Evolutionary conservation across 257 asterid genomes (phyloP), one percentile per base, ranked within the genome.

Genomic region (Nicotiana undulata): DNA sequence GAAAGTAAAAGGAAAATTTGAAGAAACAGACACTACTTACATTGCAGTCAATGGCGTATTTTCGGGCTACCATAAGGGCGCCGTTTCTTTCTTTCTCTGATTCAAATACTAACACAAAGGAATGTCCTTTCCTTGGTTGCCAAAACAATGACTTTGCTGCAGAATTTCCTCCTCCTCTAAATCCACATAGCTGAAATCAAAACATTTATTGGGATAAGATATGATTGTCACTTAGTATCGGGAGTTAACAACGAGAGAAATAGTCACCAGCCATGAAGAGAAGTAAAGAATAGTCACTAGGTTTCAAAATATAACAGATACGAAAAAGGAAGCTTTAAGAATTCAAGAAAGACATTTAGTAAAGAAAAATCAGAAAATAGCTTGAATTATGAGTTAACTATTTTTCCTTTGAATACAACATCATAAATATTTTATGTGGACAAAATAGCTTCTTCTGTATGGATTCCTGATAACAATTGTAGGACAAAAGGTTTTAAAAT

Each of bases 81-180:
- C 96, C 97, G 2, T 95, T 95, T 86, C 99, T 80, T 83, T 93
- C 98, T 66, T 85, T 82, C 84, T 95, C 99, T 2, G 97, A 89
- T 78, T 93, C 98, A 46, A 95, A 92, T 55, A 92, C 97, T 24
- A 95, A 86, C 84, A 95, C 98, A 63, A 93, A 95, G 22, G 94
- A 88, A 72, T 93, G 97, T 34, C 98, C 96, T 86, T 90, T 95
- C 20, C 97, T 87, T 32, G 97, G 93, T 87, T 89, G 98, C 99
- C 99, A 95, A 85, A 86, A 94, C 76, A 95, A 88, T 20, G 98
- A 91, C 88, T 95, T 95, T 26, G 95, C 91, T 28, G 99, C 97
- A 59, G 99, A 88, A 86, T 92, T 95, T 64, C 99, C 99, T 0
- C 99, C 99, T 68, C 99, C 99, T 88, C 99, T 89, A 81, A 95